Base-by-base conservation (phyloP, 148 eudicot species). In the Euryodendron excelsum region DNA sequence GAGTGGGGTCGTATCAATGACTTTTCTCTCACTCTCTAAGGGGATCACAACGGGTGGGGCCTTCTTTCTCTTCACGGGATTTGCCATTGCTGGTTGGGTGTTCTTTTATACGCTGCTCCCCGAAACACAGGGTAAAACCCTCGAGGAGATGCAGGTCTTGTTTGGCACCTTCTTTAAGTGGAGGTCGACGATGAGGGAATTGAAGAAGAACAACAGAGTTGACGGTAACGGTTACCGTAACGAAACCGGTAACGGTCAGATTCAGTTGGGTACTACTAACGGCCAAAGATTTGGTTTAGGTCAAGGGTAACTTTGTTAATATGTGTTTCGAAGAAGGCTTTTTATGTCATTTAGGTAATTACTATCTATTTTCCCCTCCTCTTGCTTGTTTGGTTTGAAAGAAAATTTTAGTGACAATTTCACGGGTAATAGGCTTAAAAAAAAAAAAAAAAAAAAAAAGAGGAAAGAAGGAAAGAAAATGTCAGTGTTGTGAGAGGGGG, bases 1-100 rank as follows among this genome's bases (percentile, higher is more conserved):
- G n/a, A 91, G 96, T 69, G 96, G 96, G 5, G 86, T 84, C 0
- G 74, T 91, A 0, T 73, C 91, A 0, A 85, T 88, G 88, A 88
- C 89, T 0, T 91, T 91, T 44, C n/a, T 91, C 52, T 87, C 93
- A 0, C 23, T 91, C 1, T 6, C 78, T 3, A 73, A 86, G 27
- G 85, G 81, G 0, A 84, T 91, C 0, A 82, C 88, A 2, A 85
- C 86, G 0, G 91, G 91, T 1, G 96, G 93, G 13, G 96, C 90
- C 8, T 91, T 91, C 75, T 90, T 79, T 55, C 27, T 91, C 5
- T 91, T 60, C 65, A 75, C 81, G n/a, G 80, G 80, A 15, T 27
- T 88, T 45, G 88, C 91, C 0, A 62, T 61, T 0, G 77, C 78
- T 20, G 82, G 79, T 9, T 89, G 81, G 83, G 11, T 87, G 28